Conservation (phyloP, 1,284 basidiomycete genomes). For the Singerocomus rubriflavus region DNA sequence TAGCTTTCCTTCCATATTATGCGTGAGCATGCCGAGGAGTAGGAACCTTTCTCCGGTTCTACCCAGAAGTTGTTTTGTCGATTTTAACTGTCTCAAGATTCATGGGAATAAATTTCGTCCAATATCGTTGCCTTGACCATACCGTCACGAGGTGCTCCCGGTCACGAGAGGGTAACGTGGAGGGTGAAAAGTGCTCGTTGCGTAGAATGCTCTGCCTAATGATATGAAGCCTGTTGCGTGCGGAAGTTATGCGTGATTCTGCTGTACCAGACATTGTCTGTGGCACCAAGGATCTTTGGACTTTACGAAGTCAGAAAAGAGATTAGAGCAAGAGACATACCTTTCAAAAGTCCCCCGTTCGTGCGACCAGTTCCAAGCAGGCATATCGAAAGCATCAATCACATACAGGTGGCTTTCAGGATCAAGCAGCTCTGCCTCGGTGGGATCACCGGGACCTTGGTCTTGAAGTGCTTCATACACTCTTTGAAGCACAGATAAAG, state of each 20-base stretch:
- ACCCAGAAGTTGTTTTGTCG: constrained; percentile 94
- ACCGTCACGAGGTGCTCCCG: constrained; percentile 84
- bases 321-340: constrained; percentile 39
- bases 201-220: constrained; percentile 88
- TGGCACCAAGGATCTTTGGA: constrained; percentile 40
- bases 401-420: constrained; percentile 84
- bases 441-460: constrained; percentile 56
- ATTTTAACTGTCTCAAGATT: constrained; percentile 66
- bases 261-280: constrained; percentile 76
- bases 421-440: constrained; percentile 67
- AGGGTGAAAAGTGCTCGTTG: constrained; percentile 96
- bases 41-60: constrained; percentile 89
- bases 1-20: constrained; percentile 86
- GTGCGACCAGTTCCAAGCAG: constrained; percentile 83
- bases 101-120: constrained; percentile 10
- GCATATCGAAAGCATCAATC: constrained; percentile 93
- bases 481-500: constrained; percentile 65
- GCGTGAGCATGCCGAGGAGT: constrained; percentile 89
- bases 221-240: constrained; percentile 81
- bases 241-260: constrained; percentile 71
- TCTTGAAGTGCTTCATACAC: constrained; percentile 84
- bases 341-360: constrained; percentile 84
- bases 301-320: constrained; percentile 9
- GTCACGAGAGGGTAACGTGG: constrained; percentile 84
- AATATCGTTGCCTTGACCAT: constrained; percentile 25